phyloP scores from a whole-genome alignment of 805 yeast genomes.

The Yarrowia bubula region DNA sequence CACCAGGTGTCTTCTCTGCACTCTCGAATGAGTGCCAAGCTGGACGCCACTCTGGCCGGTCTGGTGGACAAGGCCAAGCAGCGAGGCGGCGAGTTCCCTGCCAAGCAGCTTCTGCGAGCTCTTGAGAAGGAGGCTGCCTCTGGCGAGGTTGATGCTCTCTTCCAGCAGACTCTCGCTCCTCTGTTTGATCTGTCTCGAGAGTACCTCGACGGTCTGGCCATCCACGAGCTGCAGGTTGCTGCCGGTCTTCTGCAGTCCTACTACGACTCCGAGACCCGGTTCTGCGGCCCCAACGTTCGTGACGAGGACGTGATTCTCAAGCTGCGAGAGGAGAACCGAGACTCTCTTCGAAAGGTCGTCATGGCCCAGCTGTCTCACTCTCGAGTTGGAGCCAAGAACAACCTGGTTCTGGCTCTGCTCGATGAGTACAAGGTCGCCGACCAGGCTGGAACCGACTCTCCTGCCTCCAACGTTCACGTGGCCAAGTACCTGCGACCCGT shows the following conservation, averaged over 20 bases:
- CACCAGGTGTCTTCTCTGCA: constrained; percentile 85
- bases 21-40: constrained; percentile 76
- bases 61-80: constrained; percentile 63
- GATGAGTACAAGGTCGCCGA: constrained; percentile 58
- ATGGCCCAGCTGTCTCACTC: constrained; percentile 80
- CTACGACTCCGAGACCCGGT: constrained; percentile 71
- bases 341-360: constrained; percentile 71
- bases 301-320: constrained; percentile 86
- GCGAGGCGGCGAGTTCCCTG: constrained; percentile 86
- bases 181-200: constrained; percentile 65
- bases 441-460: constrained; percentile 34
- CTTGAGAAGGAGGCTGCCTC: constrained; percentile 63
- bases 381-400: constrained; percentile 89
- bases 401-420: constrained; percentile 79
- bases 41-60: constrained; percentile 64
- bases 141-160: constrained; percentile 48
- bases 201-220: constrained; percentile 71
- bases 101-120: constrained; percentile 73
- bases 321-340: constrained; percentile 83
- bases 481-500: constrained; percentile 67
- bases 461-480: constrained; percentile 64
- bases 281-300: constrained; percentile 70
- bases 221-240: constrained; percentile 79
- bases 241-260: constrained; percentile 69
- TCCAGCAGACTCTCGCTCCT: constrained; percentile 66